Conservation (phyloP, 495 filamentous ascomycete genomes). For the Aspergillus saccharolyticus region DNA sequence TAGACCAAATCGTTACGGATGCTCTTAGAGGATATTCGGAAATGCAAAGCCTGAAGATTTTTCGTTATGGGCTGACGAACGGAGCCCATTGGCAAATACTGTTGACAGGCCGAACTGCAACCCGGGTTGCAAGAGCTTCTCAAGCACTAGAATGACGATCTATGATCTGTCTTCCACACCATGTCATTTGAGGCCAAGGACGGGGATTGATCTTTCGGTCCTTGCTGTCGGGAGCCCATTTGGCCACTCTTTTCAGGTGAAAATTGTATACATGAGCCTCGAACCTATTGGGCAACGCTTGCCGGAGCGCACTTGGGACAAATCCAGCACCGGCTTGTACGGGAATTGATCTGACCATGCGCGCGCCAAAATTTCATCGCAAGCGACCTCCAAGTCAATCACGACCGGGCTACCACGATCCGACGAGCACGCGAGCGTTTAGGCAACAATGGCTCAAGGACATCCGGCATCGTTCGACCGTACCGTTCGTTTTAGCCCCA, state of each 20-base stretch:
- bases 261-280: background rate
- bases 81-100: background rate
- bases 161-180: background rate
- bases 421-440: background rate
- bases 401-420: background rate
- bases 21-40: background rate
- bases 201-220: background rate
- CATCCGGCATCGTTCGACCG: conserved; percentile 4
- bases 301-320: too few species aligned
- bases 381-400: background rate
- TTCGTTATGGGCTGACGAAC: background rate
- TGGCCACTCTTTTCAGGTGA: too few species aligned
- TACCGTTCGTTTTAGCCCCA: background rate
- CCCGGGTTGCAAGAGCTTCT: too few species aligned
- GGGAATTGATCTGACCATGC: background rate
- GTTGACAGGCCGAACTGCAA: too few species aligned
- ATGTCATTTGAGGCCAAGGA: background rate
- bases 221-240: too few species aligned
- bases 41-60: background rate
- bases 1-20: background rate
- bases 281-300: background rate
- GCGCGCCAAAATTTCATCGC: background rate
- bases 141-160: background rate
- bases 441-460: background rate
- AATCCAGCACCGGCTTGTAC: background rate